phyloP scores from a whole-genome alignment of 2,329 filamentous ascomycete species.

The Myriosclerotinia curreyana region DNA sequence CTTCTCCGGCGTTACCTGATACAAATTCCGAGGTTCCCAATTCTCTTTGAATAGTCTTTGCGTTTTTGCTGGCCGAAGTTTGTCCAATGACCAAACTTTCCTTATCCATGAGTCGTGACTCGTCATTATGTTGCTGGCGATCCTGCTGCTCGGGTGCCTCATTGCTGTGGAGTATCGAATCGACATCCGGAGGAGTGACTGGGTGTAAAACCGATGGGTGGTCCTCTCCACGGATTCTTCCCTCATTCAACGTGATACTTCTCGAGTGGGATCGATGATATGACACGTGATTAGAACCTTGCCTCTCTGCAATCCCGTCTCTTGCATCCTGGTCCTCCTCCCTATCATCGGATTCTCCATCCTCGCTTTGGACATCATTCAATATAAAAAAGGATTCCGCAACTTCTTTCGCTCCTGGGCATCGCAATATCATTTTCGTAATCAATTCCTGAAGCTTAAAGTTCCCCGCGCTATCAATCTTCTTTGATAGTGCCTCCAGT shows the following conservation, averaged over 20 bases:
- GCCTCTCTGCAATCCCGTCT: neutral
- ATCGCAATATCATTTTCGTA: conserved; percentile 7
- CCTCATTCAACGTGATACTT: neutral
- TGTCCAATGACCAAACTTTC: neutral
- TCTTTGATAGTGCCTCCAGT: neutral
- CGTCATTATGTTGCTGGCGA: too few species aligned
- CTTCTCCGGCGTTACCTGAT: too few species aligned
- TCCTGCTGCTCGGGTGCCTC: neutral
- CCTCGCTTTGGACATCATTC: neutral
- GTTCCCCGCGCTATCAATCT: conserved; percentile 10
- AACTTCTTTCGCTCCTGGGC: conserved; percentile 6
- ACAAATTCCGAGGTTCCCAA: neutral
- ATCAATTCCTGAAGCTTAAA: conserved; percentile 2
- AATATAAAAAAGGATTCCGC: neutral
- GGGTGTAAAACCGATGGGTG: neutral
- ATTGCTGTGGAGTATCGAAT: neutral
- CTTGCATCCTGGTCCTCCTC: neutral
- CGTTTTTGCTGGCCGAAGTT: neutral
- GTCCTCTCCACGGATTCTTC: neutral
- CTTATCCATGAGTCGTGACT: neutral
- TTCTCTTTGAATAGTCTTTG: neutral
- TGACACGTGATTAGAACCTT: neutral
- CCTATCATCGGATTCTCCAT: neutral
- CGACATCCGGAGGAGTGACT: neutral
- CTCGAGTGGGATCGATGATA: rapidly evolving